Base-by-base conservation (phyloP, 495 filamentous ascomycete species). In the Ascobolus immersus region DNA sequence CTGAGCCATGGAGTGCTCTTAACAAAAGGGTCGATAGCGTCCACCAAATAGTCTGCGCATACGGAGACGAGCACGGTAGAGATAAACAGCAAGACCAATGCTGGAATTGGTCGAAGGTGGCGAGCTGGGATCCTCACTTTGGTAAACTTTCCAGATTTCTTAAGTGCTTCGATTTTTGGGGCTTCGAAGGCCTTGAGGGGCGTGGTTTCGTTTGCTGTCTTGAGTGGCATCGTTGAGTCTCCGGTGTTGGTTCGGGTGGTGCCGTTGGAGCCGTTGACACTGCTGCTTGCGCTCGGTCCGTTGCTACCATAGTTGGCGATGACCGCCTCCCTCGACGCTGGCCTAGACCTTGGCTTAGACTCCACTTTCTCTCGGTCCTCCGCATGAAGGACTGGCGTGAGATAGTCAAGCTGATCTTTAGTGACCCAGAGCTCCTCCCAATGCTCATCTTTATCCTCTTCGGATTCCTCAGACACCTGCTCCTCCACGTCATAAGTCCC, bases 11-110 rank as follows among this genome's bases (percentile, higher is more conserved):
- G 69, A 7, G 75, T 73, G 37, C 65, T 71, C 39, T 75, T 55
- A 18, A 91, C 86, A 24, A 96, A 70, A 30, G 63, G 63, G 44
- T 93, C 86, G 52, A 96, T 93, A 50, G 76, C 82, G 47, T 71
- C 76, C 21, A 96, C 86, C 24, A 96, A 61, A 49, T 79, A 89
- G 44, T 96, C 86, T 37, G 86, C 86, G 48, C 80, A 91, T 38
- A 91, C 54, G 10, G 84, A 71, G n/a, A 96, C 82, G 4, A 75
- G 40, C 29, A 93, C 40, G 0, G 86, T 96, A 15, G 78, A 62
- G 17, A 77, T 41, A 17, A 94, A 55, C 25, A 96, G 59, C 20
- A 73, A 72, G 8, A 69, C 48, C 5, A 51, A 67, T 2, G 84
- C 79, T n/a, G 80, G 63, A 56, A 30, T 17, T 13, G 33, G n/a